Evolutionary conservation across 2,329 filamentous ascomycete species (phyloP), one percentile per base, ranked within the genome.

Genomic region (Cadophora malorum): DNA sequence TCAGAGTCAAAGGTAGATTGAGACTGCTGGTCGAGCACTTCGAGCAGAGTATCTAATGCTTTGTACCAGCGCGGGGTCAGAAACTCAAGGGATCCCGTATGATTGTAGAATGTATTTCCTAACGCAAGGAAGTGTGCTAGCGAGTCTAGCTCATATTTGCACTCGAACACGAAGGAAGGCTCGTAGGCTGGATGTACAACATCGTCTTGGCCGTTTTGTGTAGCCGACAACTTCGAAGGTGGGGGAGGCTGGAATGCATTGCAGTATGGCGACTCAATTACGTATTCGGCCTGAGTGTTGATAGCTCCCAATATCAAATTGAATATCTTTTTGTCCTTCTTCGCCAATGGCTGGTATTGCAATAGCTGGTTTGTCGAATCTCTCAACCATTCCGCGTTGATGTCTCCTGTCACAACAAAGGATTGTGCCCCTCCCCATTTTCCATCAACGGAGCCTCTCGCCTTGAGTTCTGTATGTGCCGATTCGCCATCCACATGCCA

Each of bases 71-170:
- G 86, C 6, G 84, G 79, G 3, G 87, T 94, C 47, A 98, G 77
- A 77, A 97, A 97, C 1, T 91, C 90, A 0, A 85, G 91, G 0
- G 92, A 95, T 1, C 85, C 85, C 0, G 93, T 96, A 76, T 92
- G 86, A 49, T 91, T 88, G 80, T 96, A 86, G 80, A 97, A 98
- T 74, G 97, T 90, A 75, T 97, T 97, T 21, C 86, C 88, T 1
- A 99, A 82, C 0, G 91, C 89, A 6, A 99, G 85, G 79, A 99
- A 99, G 77, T 96, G 91, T 0, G 94, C 96, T 0, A 99, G 84
- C 9, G 94, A 97, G 80, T 99, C 96, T 25, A 99, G 88, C 82
- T 99, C 96, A 80, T 98, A 99, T 81, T 99, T 99, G 87, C 96
- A 99, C 80, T 99, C 96, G 72, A 97, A 99, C 3, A 99, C 96